A percentile compares a stretch with the other conserved stretches of the same genome.
Conservation (phyloP, 2,329 filamentous ascomycete genomes). For the Metarhizium sp. region DNA sequence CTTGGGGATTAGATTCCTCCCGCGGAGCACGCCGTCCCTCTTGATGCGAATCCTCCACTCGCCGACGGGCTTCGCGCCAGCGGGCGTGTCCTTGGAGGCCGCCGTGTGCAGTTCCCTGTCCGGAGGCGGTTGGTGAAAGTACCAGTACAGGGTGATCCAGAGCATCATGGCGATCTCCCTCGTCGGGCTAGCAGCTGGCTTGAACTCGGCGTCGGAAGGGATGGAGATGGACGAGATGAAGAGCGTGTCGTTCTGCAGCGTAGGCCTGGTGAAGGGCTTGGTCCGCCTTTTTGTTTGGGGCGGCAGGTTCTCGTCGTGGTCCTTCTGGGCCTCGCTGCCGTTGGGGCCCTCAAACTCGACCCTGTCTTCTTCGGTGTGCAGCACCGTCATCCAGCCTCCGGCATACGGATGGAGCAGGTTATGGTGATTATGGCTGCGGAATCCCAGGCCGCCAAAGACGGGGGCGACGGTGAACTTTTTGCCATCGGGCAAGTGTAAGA, state of each 20-base stretch:
- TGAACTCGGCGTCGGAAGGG: slow-evolving; percentile 71
- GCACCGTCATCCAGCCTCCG: slow-evolving; percentile 80
- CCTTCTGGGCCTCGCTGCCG: background rate
- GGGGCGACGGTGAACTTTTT: slow-evolving; percentile 72
- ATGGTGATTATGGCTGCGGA: slow-evolving; percentile 72
- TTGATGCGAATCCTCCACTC: slow-evolving; percentile 84
- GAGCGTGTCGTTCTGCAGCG: slow-evolving; percentile 67
- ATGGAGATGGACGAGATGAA: slow-evolving; percentile 91
- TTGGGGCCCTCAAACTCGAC: slow-evolving; percentile 4
- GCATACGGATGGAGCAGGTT: slow-evolving; percentile 64
- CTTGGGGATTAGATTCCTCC: slow-evolving; percentile 76
- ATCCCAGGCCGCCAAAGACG: slow-evolving; percentile 85
- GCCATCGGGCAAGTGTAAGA: slow-evolving; percentile 75
- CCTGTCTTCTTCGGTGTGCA: slow-evolving; percentile 55
- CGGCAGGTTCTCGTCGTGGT: slow-evolving; percentile 15
- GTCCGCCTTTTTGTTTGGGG: slow-evolving; percentile 17
- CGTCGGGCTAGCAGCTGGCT: slow-evolving; percentile 69
- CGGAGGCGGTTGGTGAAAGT: slow-evolving; percentile 83
- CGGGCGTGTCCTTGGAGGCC: slow-evolving; percentile 55
- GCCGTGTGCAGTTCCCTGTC: slow-evolving; percentile 52
- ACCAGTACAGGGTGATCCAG: slow-evolving; percentile 92
- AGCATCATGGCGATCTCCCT: slow-evolving; percentile 94
- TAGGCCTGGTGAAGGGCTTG: slow-evolving; percentile 56
- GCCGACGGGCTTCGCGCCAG: slow-evolving; percentile 63
- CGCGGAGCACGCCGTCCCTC: slow-evolving; percentile 79